Evolutionary conservation across 257 asterid species (phyloP), one percentile per base, ranked within the genome.

Genomic region (Salvia rosmarinus): DNA sequence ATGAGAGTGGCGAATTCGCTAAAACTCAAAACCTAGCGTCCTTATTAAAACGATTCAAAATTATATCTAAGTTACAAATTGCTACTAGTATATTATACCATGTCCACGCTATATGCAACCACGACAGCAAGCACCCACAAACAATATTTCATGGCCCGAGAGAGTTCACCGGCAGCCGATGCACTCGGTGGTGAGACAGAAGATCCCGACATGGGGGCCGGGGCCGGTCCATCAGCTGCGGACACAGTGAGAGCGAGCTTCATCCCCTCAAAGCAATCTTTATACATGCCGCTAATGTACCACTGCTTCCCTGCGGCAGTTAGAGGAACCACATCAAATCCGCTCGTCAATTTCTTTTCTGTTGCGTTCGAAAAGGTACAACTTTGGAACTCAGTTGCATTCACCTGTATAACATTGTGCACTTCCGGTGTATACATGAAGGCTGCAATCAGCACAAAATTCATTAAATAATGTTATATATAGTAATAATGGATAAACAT

Each of bases 371-470:
- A 43, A 42, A 72, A 19, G 3, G 23, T 10, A 21, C 84, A 82
- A 20, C 30, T 1, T 61, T 60, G 55, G 69, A 79, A 82, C 5
- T 28, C 74, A 8, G 65, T 28, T 40, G 73, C 84, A 34, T 76
- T 67, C 47, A 79, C 82, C 40, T 61, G 73, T 28, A 56, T n/a
- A 0, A 82, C 86, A 17, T 78, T 80, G 83, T 85, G 89, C 12
- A 20, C 11, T 28, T 67, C 79, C 0, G 21, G 20, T 6, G 32
- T 56, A 47, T 85, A 85, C 37, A 75, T 77, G 79, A 85, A 85
- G 51, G 62, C 87, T 85, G 82, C 85, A 77, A 1, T 30, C 14
- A 40, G 44, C 16, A 35, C 16, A 14, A 9, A 28, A 56, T 7
- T 4, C 5, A n/a, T n/a, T n/a, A n/a, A n/a, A n/a, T n/a, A n/a